Conservation (phyloP, 2,329 filamentous ascomycete species). For the Colletotrichum sojae region DNA sequence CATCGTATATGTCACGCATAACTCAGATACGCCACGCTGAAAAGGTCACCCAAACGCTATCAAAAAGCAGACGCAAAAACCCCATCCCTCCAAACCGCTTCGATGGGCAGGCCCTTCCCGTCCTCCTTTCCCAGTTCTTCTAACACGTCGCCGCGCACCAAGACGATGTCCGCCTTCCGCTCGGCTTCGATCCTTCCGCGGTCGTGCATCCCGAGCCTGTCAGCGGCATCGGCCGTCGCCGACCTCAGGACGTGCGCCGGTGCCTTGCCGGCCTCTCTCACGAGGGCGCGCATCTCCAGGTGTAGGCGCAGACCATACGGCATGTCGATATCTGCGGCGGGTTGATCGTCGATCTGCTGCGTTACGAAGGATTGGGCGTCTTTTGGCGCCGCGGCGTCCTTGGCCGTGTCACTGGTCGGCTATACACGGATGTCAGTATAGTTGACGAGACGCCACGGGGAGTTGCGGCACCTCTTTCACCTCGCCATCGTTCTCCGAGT, state of each 20-base stretch:
- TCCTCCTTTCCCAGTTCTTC: slow-evolving; percentile 6
- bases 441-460: too few relatives aligned
- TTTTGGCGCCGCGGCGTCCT: slow-evolving; percentile 50
- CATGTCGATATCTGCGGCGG: slow-evolving; percentile 17
- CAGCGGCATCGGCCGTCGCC: slow-evolving; percentile 38
- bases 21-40: too few relatives aligned
- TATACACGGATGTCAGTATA: neutral
- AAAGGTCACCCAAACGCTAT: too few relatives aligned
- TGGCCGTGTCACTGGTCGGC: slow-evolving; percentile 35
- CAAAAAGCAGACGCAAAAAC: slow-evolving; percentile 2
- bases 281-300: slow-evolving; percentile 40
- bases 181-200: slow-evolving; percentile 34
- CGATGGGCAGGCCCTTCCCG: slow-evolving; percentile 27
- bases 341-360: slow-evolving; percentile 45
- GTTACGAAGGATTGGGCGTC: slow-evolving; percentile 59
- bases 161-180: slow-evolving; percentile 38
- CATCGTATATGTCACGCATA: too few relatives aligned
- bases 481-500: slow-evolving; percentile 50
- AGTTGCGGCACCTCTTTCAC: slow-evolving; percentile 42
- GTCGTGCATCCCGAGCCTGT: slow-evolving; percentile 36
- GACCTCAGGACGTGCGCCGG: slow-evolving; percentile 40
- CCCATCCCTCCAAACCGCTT: slow-evolving; percentile 41
- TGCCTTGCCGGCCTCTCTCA: slow-evolving; percentile 39
- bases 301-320: slow-evolving; percentile 39
- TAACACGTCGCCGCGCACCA: slow-evolving; percentile 40